Conservation (phyloP, 805 yeast genomes). For the Candida sithepensis region DNA sequence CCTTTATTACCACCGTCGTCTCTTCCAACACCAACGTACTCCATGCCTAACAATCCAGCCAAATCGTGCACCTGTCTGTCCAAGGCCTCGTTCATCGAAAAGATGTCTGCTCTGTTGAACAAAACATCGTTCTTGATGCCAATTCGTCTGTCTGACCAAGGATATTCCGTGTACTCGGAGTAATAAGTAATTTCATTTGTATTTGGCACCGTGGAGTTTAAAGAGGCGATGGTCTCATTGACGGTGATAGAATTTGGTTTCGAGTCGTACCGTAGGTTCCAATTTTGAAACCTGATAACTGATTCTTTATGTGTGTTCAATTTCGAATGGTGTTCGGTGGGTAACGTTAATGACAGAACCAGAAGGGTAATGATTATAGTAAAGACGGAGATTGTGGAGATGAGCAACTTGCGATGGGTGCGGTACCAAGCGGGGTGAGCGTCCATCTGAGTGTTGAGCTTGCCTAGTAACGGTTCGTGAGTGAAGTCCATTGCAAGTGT, state of each 20-base stretch:
- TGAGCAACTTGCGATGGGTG: background rate
- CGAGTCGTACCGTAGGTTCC: conserved; percentile 30
- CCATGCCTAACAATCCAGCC: conserved; percentile 26
- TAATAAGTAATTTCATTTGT: conserved; percentile 24
- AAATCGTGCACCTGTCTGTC: conserved; percentile 45
- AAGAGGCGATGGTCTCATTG: conserved; percentile 16
- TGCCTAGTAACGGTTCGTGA: no score
- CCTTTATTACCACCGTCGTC: conserved; percentile 49
- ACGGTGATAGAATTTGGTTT: conserved; percentile 19
- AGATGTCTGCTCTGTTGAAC: conserved; percentile 32
- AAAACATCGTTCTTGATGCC: conserved; percentile 33
- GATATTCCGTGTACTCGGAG: conserved; percentile 25
- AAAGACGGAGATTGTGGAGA: background rate
- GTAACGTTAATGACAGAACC: background rate
- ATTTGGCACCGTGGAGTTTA: conserved; percentile 24
- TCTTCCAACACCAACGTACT: conserved; percentile 50
- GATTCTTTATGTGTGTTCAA: no score
- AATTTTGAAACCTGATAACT: conserved; percentile 22
- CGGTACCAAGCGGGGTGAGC: no score
- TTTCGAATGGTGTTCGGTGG: no score
- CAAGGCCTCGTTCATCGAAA: conserved; percentile 47
- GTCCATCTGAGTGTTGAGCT: no score
- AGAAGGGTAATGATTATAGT: background rate
- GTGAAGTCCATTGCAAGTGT: no score
- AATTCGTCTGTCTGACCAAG: conserved; percentile 35